Evolutionary conservation across 306 rosid species (phyloP).

Genomic region (Castanea crenata): DNA sequence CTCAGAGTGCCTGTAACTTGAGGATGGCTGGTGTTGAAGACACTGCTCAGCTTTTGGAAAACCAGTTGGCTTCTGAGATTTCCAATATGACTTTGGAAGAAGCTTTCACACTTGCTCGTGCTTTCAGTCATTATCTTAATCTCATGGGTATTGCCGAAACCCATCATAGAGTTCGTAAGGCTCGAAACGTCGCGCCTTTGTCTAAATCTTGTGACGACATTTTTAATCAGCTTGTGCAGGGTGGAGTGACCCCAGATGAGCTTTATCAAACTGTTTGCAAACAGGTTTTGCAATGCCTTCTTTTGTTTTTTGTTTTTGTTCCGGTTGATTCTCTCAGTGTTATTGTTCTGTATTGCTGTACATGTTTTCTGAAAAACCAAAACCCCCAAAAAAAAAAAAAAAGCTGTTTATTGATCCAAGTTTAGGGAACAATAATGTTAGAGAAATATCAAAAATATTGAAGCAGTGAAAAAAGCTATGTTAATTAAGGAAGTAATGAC

Average conservation of each 20-base stretch:
- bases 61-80: constrained; percentile 79
- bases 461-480: no score
- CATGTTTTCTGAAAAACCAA: no score
- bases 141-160: constrained; percentile 94
- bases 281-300: constrained; percentile 49
- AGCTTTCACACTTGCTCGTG: constrained; percentile 83
- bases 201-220: constrained; percentile 87
- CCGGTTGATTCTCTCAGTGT: background rate
- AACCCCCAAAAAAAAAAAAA: no score
- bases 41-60: constrained; percentile 79
- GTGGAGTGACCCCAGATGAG: constrained; percentile 71
- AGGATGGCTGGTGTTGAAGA: constrained; percentile 81
- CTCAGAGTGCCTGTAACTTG: constrained; percentile 90
- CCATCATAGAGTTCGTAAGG: constrained; percentile 91
- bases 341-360: no score
- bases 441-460: no score
- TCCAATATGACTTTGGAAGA: constrained; percentile 84
- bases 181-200: constrained; percentile 47
- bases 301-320: constrained; percentile 7
- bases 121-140: constrained; percentile 85
- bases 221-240: constrained; percentile 73
- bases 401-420: no score
- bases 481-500: no score
- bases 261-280: constrained; percentile 84
- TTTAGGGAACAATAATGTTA: no score